A percentile compares a stretch with the other conserved stretches of the same genome.
Conservation (phyloP, 495 filamentous ascomycete genomes). For the Thermothielavioides terrestris region DNA sequence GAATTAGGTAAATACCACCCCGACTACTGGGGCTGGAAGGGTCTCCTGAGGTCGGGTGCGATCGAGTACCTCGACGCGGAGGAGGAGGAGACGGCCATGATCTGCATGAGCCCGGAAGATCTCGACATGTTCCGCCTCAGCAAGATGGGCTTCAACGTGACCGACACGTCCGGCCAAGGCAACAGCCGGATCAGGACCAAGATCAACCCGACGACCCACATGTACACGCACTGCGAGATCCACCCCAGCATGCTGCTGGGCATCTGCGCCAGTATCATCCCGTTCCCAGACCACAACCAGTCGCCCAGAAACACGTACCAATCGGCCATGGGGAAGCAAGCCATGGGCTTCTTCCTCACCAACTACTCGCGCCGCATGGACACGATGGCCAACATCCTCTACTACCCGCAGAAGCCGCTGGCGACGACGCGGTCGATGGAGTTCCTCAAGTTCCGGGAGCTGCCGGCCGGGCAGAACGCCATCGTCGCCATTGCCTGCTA, state of each 20-base stretch:
- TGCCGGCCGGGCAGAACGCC: conserved; percentile 95
- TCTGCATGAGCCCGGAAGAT: conserved; percentile 96
- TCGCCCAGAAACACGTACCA: conserved; percentile 98
- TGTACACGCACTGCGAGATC: conserved; percentile 97
- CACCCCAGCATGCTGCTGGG: conserved; percentile 98
- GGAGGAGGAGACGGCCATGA: conserved; percentile 98
- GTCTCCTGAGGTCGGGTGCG: conserved; percentile 66
- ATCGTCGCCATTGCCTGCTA: conserved; percentile 97
- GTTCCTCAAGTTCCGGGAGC: conserved; percentile 92
- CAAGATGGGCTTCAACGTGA: conserved; percentile 45
- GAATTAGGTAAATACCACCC: conserved; percentile 48
- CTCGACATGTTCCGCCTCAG: conserved; percentile 55
- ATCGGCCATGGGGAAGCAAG: conserved; percentile 99
- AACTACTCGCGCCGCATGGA: conserved; percentile 96
- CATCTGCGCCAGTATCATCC: conserved; percentile 97
- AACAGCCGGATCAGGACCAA: conserved; percentile 81
- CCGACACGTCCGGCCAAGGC: conserved; percentile 29
- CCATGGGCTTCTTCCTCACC: conserved; percentile 97
- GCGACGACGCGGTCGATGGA: conserved; percentile 98
- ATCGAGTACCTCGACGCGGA: conserved; percentile 96
- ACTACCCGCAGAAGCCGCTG: conserved; percentile 96
- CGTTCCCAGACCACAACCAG: conserved; percentile 98
- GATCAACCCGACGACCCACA: conserved; percentile 71
- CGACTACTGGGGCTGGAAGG: conserved; percentile 77
- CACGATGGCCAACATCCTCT: conserved; percentile 98